A percentile compares a stretch with the other conserved stretches of the same genome.
phyloP scores from a whole-genome alignment of 257 asterid species.

The Jasminum sambac region DNA sequence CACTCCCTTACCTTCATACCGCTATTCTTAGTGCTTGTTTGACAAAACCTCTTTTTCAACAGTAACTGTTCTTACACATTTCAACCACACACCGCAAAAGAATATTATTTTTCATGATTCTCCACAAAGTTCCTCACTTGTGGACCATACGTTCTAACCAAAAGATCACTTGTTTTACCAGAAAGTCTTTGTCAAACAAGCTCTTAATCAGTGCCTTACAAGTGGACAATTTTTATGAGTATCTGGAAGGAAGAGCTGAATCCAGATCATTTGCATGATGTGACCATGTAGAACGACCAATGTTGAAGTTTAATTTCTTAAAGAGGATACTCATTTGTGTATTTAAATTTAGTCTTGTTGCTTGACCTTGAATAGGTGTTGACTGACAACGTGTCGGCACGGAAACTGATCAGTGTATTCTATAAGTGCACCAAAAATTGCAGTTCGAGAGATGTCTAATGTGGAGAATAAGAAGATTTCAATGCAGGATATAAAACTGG shows the following conservation, averaged over 20 bases:
- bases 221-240: background rate
- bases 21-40: too few species aligned
- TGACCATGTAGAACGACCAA: background rate
- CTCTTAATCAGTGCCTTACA: background rate
- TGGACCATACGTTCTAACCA: too few species aligned
- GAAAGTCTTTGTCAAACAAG: too few species aligned
- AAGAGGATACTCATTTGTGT: background rate
- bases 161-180: too few species aligned
- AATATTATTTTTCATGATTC: too few species aligned
- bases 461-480: constrained; percentile 54
- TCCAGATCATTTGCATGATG: background rate
- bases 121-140: too few species aligned
- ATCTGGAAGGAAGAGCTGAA: background rate
- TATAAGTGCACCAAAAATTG: constrained; percentile 19
- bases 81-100: too few species aligned
- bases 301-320: background rate
- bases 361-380: constrained; percentile 22
- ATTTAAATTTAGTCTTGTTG: background rate
- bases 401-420: background rate
- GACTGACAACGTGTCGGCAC: constrained; percentile 12
- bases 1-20: background rate
- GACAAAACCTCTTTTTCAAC: too few species aligned
- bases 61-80: too few species aligned
- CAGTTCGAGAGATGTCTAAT: constrained; percentile 42
- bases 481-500: constrained; percentile 51